These are phyloP conservation scores for Saccharomyces kudriavzevii DNA, from an alignment of 805 yeast species.

Conservation along the genomic window DNA sequence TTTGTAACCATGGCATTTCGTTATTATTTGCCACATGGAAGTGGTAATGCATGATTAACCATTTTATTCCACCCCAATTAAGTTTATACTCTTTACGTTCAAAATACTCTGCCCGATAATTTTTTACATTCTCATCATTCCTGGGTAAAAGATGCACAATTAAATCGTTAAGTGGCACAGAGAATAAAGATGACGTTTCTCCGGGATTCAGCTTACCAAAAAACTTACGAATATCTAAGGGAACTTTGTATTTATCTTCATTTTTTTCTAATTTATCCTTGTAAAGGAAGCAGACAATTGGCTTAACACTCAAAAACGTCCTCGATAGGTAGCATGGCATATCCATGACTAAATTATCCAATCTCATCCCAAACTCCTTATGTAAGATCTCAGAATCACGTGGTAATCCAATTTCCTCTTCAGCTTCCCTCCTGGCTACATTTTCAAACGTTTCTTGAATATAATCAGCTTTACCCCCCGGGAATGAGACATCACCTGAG, in stretches of 20 bases:
- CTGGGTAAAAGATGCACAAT: constrained; percentile 18
- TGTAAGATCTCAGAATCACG: constrained; percentile 38
- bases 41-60: constrained; percentile 55
- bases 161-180: constrained; percentile 62
- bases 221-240: constrained; percentile 27
- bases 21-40: constrained; percentile 46
- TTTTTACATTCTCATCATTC: constrained; percentile 2
- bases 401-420: constrained; percentile 77
- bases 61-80: constrained; percentile 66
- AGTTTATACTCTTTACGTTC: constrained; percentile 29
- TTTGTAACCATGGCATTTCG: constrained; percentile 59
- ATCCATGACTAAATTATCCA: constrained; percentile 48
- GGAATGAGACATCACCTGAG: constrained; percentile 86
- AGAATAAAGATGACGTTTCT: constrained; percentile 62
- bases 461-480: constrained; percentile 86
- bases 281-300: constrained; percentile 61
- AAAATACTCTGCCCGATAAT: constrained; percentile 28
- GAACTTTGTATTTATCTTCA: constrained; percentile 20
- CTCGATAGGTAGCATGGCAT: constrained; percentile 78
- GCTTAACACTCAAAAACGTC: constrained; percentile 75
- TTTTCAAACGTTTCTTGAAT: constrained; percentile 59
- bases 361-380: constrained; percentile 42
- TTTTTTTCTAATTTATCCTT: constrained; percentile 15
- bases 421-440: constrained; percentile 74
- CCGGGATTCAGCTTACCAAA: constrained; percentile 59